Base-by-base conservation (phyloP, 768 basidiomycete species). In the Leccinum olivaceopallidum region DNA sequence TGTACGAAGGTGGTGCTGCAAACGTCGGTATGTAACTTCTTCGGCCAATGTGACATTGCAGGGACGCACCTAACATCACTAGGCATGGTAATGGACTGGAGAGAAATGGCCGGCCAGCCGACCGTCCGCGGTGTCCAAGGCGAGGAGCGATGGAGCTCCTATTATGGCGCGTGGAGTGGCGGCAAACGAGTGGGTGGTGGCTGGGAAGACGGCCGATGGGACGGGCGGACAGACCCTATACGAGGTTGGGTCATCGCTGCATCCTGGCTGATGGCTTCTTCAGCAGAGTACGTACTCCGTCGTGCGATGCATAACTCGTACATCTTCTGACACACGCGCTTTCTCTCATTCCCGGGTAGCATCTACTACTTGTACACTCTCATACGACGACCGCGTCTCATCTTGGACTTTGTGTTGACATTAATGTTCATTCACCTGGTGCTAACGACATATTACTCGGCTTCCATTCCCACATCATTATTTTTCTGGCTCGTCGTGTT, bases 21-120 rank as follows among this genome's bases (percentile, higher is more conserved):
- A 92, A 83, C 71, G 85, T 92, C 39, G 90, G 90, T 89, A 69
- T 61, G 86, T 73, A 60, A 55, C 63, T 36, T 42, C 14, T 13
- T 20, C 53, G 16, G 7, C 24, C 42, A 28, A 32, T 30, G 16
- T 37, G 34, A 34, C n/a, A 42, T 28, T 48, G 20, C 42, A 57
- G 39, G 55, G 20, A 60, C 20, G 54, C 57, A 12, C 12, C 12
- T 20, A 55, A 61, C 51, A 32, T 56, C 51, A 56, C 58, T 62
- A 89, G 90, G 89, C 4, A 92, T 94, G 89, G 79, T 98, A 39
- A 94, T 99, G 88, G 95, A 98, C 76, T 99, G 97, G 97, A 83
- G 94, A 51, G 92, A 98, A 74, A 89, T 99, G 85, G 90, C 95
- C 1, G 91, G 94, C 5, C 77, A 84, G 55, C 86, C 91, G 4